These are phyloP conservation scores for Takashimella koratensis DNA, from an alignment of 1,284 basidiomycete species.

Conservation along the genomic window DNA sequence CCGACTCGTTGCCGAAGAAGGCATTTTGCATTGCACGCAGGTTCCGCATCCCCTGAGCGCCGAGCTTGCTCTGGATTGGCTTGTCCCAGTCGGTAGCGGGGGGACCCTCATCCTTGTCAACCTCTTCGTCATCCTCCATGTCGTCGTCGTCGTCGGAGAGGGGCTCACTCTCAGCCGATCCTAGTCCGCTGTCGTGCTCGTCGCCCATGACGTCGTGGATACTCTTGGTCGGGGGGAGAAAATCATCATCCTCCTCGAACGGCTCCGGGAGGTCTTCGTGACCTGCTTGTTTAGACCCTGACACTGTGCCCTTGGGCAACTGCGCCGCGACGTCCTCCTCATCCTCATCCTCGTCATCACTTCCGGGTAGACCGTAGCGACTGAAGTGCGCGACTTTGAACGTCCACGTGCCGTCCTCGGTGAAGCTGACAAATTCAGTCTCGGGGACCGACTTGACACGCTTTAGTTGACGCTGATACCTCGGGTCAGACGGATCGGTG, in stretches of 20 bases:
- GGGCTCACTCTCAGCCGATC: conserved; percentile 17
- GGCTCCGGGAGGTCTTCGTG: conserved; percentile 7
- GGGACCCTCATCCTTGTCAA: conserved; percentile 12
- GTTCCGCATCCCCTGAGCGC: conserved; percentile 68
- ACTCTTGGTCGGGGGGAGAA: conserved; percentile 38
- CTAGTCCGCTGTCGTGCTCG: conserved; percentile 27
- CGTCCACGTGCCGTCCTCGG: conserved; percentile 80
- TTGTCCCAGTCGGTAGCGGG: conserved; percentile 15
- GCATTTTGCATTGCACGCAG: conserved; percentile 90
- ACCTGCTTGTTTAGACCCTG: conserved; percentile 2
- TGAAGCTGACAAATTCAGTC: conserved; percentile 78
- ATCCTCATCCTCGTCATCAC: conserved; percentile 41
- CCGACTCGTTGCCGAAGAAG: conserved; percentile 57
- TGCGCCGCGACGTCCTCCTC: conserved; percentile 12
- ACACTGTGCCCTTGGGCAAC: background rate
- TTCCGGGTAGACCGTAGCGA: conserved; percentile 47
- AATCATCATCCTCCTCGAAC: conserved; percentile 31
- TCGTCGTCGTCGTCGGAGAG: conserved; percentile 14
- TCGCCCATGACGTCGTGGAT: conserved; percentile 24
- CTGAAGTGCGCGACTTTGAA: conserved; percentile 90
- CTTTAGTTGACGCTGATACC: conserved; percentile 72
- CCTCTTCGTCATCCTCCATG: conserved; percentile 32
- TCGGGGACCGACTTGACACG: conserved; percentile 79
- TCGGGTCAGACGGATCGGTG: conserved; percentile 73
- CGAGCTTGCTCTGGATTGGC: conserved; percentile 49